Base-by-base conservation (phyloP, 2,329 filamentous ascomycete genomes). In the Penicillium sp. region DNA sequence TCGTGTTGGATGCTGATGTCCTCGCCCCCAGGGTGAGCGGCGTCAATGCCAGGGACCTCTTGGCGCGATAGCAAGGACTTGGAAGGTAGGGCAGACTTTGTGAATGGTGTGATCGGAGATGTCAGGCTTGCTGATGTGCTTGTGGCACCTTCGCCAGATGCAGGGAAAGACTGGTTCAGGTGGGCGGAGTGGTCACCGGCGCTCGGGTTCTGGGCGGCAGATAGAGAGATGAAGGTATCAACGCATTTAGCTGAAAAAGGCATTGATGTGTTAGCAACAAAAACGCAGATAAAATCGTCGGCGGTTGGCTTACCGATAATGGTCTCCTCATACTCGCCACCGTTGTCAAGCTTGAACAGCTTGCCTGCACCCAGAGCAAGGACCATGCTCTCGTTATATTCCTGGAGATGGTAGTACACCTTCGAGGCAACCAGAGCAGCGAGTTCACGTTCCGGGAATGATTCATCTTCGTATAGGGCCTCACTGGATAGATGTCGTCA, bases 301-400 rank as follows among this genome's bases (percentile, higher is more conserved):
- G 8, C 18, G 18, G 4, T 14, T 35, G 51, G 73, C 79, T 68
- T 75, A 85, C 82, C 93, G 74, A 97, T 92, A 78, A 99, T 97
- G 54, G 94, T 99, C 79, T 99, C 92, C 76, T 99, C 94, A 70
- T 96, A 99, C 79, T 99, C 94, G 75, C 91, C 89, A 50, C 90
- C 88, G 52, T 88, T 84, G 69, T 97, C 90, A 63, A 97, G 85
- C 79, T 95, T 90, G 82, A 99, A 97, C 48, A 96, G 86, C 72
- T 97, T 90, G 57, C 94, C 94, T 23, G 94, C 92, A 56, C 92
- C 92, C 44, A 99, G 85, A 61, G 94, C 94, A 76, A 99, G 97
- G 50, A 90, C 89, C 93, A 99, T 97, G 77, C 93, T 97, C 80
- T 99, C 94, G 73, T 97, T 94, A 81, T 99, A 99, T 74, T 94